phyloP scores from a whole-genome alignment of 1,139 yeast species.

The Scheffersomyces quercinus region DNA sequence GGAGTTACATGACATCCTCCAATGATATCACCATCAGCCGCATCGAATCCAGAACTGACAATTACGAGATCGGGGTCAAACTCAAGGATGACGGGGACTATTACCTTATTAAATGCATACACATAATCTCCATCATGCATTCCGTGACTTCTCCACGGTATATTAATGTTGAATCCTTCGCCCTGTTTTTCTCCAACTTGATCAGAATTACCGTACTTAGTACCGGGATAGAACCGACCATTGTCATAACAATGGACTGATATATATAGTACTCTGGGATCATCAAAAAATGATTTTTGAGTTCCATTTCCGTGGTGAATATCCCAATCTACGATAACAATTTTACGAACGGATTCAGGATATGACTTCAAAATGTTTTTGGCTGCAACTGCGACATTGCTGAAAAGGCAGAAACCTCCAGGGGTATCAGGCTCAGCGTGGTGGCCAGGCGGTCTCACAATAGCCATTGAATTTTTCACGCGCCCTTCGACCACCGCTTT shows the following conservation, averaged over 20 bases:
- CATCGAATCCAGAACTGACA: constrained; percentile 95
- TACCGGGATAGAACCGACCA: constrained; percentile 94
- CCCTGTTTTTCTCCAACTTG: constrained; percentile 86
- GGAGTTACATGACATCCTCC: constrained; percentile 99
- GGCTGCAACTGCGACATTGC: constrained; percentile 97
- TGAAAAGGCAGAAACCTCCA: constrained; percentile 94
- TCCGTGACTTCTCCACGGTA: constrained; percentile 94
- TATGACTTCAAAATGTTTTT: constrained; percentile 76
- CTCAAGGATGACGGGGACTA: constrained; percentile 86
- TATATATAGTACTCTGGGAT: constrained; percentile 86
- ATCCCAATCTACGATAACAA: constrained; percentile 94
- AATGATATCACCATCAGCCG: constrained; percentile 96
- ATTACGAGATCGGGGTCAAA: constrained; percentile 92
- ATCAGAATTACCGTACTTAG: constrained; percentile 72
- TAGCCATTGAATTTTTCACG: constrained; percentile 90
- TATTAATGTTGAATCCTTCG: constrained; percentile 81
- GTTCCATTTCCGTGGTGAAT: constrained; percentile 99
- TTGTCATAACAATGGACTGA: constrained; percentile 91
- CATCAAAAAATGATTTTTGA: constrained; percentile 85
- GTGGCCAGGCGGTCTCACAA: constrained; percentile 98
- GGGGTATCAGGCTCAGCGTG: constrained; percentile 98
- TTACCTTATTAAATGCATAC: constrained; percentile 85
- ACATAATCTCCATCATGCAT: constrained; percentile 96
- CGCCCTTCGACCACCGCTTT: constrained; percentile 90
- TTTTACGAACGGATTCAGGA: constrained; percentile 84